Base-by-base conservation (phyloP, 2,329 filamentous ascomycete genomes). In the Lachnum nothofagi region DNA sequence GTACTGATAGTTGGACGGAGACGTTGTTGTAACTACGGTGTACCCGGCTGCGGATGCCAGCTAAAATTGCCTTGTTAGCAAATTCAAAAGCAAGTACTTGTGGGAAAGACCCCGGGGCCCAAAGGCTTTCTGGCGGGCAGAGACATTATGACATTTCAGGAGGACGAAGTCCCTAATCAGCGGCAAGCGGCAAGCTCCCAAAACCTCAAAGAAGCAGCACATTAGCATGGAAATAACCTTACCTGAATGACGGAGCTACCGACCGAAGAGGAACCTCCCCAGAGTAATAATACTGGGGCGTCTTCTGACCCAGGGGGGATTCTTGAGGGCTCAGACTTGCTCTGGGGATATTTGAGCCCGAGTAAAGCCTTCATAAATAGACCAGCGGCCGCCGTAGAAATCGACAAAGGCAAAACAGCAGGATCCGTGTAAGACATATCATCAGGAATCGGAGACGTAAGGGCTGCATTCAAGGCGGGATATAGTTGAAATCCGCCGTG, bases 1-100 rank as follows among this genome's bases (percentile, higher is more conserved):
- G 17, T 37, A 17, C 16, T 37, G 3, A 6, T 16, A 19, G 16
- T 35, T 37, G 9, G n/a, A 1, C 34, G 14, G 16, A 12, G 70
- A 72, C 0, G 63, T 65, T 4, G 66, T 68, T 2, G 62, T 54
- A 34, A 71, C 52, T 5, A 74, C 69, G 23, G 67, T 65, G 42
- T 71, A 64, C 5, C 71, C 70, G 5, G 69, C 60, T 0, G 64
- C 67, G 5, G 12, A 16, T 4, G 45, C 44, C 14, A 20, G 33
- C 17, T 14, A 10, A 33, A n/a, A 7, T 33, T 9, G 12, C 12
- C 4, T 33, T 9, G 12, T 33, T n/a, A 14, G 16, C 4, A 33
- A 33, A 14, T 33, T n/a, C 10, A n/a, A 31, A n/a, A 33, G 29
- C 12, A n/a, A 33, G 29, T 3, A 14, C 29, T 14, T 14, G 29